phyloP scores from a whole-genome alignment of 768 basidiomycete genomes.

The Clavulina sp. region DNA sequence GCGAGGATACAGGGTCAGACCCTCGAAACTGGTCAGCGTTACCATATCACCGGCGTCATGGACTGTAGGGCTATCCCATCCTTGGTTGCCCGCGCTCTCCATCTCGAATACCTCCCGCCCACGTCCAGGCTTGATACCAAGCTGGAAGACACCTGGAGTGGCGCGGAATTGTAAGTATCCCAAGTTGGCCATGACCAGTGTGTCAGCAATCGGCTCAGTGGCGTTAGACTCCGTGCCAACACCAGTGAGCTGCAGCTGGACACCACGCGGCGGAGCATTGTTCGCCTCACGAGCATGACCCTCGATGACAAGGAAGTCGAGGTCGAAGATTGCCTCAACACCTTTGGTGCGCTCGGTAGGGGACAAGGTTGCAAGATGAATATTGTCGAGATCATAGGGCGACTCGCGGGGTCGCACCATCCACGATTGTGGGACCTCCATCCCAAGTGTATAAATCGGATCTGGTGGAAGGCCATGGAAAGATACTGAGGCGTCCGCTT shows the following conservation, averaged over 20 bases:
- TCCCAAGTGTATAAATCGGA: conserved; percentile 83
- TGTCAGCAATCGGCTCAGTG: conserved; percentile 47
- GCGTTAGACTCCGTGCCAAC: conserved; percentile 21
- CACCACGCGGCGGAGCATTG: conserved; percentile 63
- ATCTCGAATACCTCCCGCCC: conserved; percentile 65
- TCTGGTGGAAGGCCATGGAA: conserved; percentile 66
- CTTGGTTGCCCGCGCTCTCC: conserved; percentile 76
- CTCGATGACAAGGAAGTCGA: conserved; percentile 85
- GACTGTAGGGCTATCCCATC: conserved; percentile 66
- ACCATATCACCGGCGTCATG: conserved; percentile 54
- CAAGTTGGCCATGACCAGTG: conserved; percentile 82
- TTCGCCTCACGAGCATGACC: conserved; percentile 78
- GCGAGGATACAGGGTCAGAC: conserved; percentile 73
- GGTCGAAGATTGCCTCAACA: conserved; percentile 63
- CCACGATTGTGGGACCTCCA: conserved; percentile 88
- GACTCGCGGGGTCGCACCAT: conserved; percentile 80
- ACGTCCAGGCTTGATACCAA: conserved; percentile 68
- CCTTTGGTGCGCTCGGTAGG: conserved; percentile 33
- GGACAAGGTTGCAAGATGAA: conserved; percentile 56
- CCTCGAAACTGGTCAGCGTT: conserved; percentile 77
- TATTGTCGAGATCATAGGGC: conserved; percentile 87
- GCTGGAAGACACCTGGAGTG: conserved; percentile 68
- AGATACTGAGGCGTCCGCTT: conserved; percentile 20
- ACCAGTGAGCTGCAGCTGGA: conserved; percentile 65
- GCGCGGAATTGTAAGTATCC: conserved; percentile 95